phyloP scores from a whole-genome alignment of 306 rosid genomes.

The Citrullus mucosospermus region DNA sequence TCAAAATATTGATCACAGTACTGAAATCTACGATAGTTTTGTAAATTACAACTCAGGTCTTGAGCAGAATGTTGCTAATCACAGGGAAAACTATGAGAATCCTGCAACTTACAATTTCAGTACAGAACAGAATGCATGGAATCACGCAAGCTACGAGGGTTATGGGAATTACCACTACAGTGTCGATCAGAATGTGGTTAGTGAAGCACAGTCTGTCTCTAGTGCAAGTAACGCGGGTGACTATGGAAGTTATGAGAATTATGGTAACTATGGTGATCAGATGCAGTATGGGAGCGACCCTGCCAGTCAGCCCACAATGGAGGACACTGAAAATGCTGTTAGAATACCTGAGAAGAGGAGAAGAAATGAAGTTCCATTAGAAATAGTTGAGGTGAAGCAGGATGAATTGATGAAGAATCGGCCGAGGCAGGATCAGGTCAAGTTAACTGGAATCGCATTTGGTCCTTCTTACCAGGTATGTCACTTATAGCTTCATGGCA shows the following conservation, averaged over 20 bases:
- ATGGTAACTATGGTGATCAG: constrained; percentile 25
- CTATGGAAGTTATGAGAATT: constrained; percentile 22
- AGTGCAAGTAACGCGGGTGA: constrained; percentile 13
- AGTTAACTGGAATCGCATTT: constrained; percentile 75
- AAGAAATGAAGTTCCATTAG: constrained; percentile 55
- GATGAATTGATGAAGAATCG: constrained; percentile 87
- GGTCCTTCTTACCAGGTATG: constrained; percentile 87
- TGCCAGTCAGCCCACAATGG: constrained; percentile 19
- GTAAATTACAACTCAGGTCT: not conserved
- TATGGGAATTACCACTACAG: constrained; percentile 29
- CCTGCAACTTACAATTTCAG: constrained; percentile 17
- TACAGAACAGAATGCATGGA: constrained; percentile 27
- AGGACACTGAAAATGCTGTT: constrained; percentile 15
- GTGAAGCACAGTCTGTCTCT: constrained; percentile 25
- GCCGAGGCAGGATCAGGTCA: constrained; percentile 82
- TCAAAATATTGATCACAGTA: not conserved
- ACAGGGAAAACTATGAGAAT: constrained; percentile 2
- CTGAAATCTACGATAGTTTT: not conserved
- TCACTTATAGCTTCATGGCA: not conserved
- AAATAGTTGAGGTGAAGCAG: constrained; percentile 81
- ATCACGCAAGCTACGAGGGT: constrained; percentile 13
- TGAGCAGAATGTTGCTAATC: constrained; percentile 3
- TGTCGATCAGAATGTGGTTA: constrained; percentile 20
- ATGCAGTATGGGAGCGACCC: constrained; percentile 34
- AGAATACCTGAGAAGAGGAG: constrained; percentile 53